Conservation (phyloP, 208 protist genomes). For the Trypanosoma congolense region DNA sequence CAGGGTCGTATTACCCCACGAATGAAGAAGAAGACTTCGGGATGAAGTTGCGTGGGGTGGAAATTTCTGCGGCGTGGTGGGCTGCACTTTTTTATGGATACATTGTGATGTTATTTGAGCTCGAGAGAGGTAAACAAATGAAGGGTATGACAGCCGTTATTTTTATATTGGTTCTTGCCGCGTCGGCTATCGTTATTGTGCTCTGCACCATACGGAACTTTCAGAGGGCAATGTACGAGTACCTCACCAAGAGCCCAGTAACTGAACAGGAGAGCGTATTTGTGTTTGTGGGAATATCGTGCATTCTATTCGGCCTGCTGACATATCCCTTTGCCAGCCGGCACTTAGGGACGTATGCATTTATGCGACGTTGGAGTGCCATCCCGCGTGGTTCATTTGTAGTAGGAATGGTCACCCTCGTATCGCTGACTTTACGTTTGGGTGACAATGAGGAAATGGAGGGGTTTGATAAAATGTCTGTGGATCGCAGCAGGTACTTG, state of each 20-base stretch:
- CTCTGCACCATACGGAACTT: conserved; percentile 65
- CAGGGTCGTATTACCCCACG: conserved; percentile 58
- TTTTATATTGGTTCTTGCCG: conserved; percentile 32
- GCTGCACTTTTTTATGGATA: conserved; percentile 42
- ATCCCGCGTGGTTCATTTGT: conserved; percentile 7
- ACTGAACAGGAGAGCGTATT: conserved; percentile 41
- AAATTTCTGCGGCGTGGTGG: conserved; percentile 41
- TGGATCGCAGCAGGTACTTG: conserved; percentile 13
- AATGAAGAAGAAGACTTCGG: conserved; percentile 17
- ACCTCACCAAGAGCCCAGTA: conserved; percentile 73
- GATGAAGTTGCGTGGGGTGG: conserved; percentile 4
- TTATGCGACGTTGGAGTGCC: conserved; percentile 10
- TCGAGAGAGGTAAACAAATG: conserved; percentile 37
- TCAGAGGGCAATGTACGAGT: conserved; percentile 77
- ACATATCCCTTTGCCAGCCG: conserved; percentile 53
- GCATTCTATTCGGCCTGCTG: conserved; percentile 46
- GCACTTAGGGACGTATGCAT: conserved; percentile 34
- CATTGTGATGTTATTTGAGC: conserved; percentile 48
- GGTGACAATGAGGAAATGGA: conserved; percentile 15
- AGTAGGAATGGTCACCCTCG: conserved; percentile 26
- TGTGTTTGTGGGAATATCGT: conserved; percentile 49
- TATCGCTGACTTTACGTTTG: conserved; percentile 24
- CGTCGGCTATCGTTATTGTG: conserved; percentile 27
- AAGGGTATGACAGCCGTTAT: conserved; percentile 24
- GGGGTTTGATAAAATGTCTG: conserved; percentile 12